A percentile compares a stretch with the other conserved stretches of the same genome.
Conservation (phyloP, 116 monocot genomes). For the Phalaenopsis hybrid region DNA sequence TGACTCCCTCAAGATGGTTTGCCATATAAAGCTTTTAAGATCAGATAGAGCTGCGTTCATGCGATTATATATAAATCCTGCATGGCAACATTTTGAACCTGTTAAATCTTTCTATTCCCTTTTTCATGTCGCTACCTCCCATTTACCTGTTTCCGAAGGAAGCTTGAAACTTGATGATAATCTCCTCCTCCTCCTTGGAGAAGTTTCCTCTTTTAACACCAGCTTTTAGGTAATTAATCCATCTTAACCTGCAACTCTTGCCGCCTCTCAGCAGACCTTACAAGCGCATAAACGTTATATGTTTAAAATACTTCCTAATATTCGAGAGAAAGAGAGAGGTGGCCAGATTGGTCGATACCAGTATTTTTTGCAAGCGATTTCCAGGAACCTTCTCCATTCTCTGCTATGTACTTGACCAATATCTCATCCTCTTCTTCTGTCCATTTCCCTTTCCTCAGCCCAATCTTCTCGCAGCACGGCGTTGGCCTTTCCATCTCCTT, state of each 20-base stretch:
- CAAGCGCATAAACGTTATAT: neutral
- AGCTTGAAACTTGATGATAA: neutral
- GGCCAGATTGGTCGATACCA: constrained; percentile 1
- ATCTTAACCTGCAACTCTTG: constrained; percentile 13
- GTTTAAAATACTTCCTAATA: neutral
- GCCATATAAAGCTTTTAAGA: too few species aligned
- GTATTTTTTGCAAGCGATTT: constrained; percentile 23
- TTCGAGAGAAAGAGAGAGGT: neutral
- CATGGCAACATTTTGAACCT: too few species aligned
- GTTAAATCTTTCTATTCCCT: too few species aligned
- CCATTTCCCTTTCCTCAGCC: constrained; percentile 19
- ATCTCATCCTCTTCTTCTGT: constrained; percentile 21
- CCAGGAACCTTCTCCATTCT: constrained; percentile 25
- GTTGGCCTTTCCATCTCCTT: constrained; percentile 13
- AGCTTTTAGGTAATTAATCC: constrained; percentile 5
- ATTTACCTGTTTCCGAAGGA: constrained; percentile 7
- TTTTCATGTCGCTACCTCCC: too few species aligned
- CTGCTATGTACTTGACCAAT: constrained; percentile 17
- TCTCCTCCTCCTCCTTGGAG: constrained; percentile 2
- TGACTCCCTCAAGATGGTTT: too few species aligned
- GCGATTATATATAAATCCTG: too few species aligned
- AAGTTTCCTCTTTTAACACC: constrained; percentile 5
- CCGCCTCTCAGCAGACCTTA: constrained; percentile 7
- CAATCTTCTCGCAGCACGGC: constrained; percentile 22
- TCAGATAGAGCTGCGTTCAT: too few species aligned